These are phyloP conservation scores for Sphaerosporella brunnea DNA, from an alignment of 495 filamentous ascomycete genomes.

Conservation along the genomic window DNA sequence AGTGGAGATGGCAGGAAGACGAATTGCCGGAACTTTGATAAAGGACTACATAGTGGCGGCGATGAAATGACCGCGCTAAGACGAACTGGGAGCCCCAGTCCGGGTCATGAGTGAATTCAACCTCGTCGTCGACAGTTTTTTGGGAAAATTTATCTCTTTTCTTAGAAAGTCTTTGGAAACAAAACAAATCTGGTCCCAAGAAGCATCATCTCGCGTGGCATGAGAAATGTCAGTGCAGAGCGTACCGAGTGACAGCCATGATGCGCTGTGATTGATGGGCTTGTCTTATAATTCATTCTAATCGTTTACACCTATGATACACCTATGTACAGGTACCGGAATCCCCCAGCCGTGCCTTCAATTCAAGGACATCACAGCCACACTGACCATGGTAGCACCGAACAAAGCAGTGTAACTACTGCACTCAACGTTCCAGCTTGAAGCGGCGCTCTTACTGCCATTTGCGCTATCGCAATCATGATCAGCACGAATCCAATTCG, in stretches of 20 bases:
- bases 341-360: too few relatives aligned
- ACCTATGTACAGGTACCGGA: too few relatives aligned
- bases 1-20: constrained; percentile 4
- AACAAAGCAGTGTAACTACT: background rate
- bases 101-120: background rate
- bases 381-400: background rate
- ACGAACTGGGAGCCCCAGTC: background rate
- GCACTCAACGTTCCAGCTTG: background rate
- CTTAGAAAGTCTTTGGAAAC: too few relatives aligned
- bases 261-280: too few relatives aligned
- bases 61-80: background rate
- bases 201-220: too few relatives aligned
- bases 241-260: too few relatives aligned
- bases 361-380: too few relatives aligned
- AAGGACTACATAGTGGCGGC: background rate
- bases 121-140: background rate
- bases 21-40: background rate
- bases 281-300: too few relatives aligned
- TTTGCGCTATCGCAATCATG: background rate
- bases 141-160: background rate
- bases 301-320: too few relatives aligned
- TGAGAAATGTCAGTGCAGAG: too few relatives aligned
- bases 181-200: too few relatives aligned
- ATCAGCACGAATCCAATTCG: background rate
- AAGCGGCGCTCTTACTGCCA: background rate